A percentile compares a stretch with the other conserved stretches of the same genome.
Conservation (phyloP, 208 protist species). For the Phytomonas sp. region DNA sequence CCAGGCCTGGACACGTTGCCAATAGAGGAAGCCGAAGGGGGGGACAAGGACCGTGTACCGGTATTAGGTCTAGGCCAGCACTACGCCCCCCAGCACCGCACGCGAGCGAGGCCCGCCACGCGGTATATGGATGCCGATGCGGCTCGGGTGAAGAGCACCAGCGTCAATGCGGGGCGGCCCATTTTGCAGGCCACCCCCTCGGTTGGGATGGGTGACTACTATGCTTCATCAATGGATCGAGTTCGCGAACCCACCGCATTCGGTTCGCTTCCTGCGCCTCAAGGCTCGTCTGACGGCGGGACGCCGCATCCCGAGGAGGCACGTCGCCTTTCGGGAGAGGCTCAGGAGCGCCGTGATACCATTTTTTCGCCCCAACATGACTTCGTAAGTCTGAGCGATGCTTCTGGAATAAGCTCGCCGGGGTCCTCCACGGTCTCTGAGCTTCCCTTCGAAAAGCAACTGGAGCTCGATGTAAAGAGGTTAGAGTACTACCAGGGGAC, state of each 20-base stretch:
- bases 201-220: slow-evolving; percentile 36
- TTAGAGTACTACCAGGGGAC: slow-evolving; percentile 81
- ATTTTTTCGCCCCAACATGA: too few relatives aligned
- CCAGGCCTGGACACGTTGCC: too few relatives aligned
- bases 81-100: slow-evolving; percentile 27
- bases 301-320: too few relatives aligned
- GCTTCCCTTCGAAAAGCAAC: slow-evolving; percentile 29
- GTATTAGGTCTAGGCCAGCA: too few relatives aligned
- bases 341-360: too few relatives aligned
- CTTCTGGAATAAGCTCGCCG: too few relatives aligned
- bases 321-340: too few relatives aligned
- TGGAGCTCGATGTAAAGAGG: slow-evolving; percentile 68
- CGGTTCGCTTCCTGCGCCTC: neutral
- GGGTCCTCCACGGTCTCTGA: too few relatives aligned
- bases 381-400: too few relatives aligned
- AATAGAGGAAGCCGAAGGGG: too few relatives aligned
- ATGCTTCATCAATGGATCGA: neutral
- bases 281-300: slow-evolving; percentile 11
- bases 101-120: slow-evolving; percentile 8
- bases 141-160: slow-evolving; percentile 48
- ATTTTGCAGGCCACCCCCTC: slow-evolving; percentile 25
- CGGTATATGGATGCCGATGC: slow-evolving; percentile 53
- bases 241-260: neutral
- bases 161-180: slow-evolving; percentile 54
- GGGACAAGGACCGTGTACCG: too few relatives aligned